Evolutionary conservation across 768 basidiomycete species (phyloP).

Genomic region (Lentinula raphanica): DNA sequence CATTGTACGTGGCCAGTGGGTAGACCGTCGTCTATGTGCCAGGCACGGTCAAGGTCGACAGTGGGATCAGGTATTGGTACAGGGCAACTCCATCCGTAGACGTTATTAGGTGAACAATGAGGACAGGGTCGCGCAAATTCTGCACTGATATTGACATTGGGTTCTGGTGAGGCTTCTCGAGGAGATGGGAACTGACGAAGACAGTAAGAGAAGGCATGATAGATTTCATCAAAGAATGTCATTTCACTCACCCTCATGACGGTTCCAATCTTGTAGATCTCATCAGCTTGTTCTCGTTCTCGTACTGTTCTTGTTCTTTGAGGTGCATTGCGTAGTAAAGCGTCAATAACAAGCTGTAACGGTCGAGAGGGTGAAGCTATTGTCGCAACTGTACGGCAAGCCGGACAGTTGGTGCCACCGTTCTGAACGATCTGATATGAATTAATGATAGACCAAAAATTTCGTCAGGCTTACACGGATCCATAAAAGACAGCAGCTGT

Average conservation of each 20-base stretch:
- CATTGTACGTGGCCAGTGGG: slow-evolving; percentile 80
- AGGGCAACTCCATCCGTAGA: slow-evolving; percentile 78
- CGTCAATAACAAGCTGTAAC: slow-evolving; percentile 67
- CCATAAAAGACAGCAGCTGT: slow-evolving; percentile 79
- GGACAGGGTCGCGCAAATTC: slow-evolving; percentile 78
- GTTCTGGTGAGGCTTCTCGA: slow-evolving; percentile 71
- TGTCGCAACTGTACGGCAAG: slow-evolving; percentile 68
- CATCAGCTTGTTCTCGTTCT: slow-evolving; percentile 79
- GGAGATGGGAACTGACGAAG: slow-evolving; percentile 63
- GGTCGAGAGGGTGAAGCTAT: slow-evolving; percentile 68
- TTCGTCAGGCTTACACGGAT: slow-evolving; percentile 57
- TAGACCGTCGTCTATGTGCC: slow-evolving; percentile 70
- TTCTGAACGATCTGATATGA: slow-evolving; percentile 43
- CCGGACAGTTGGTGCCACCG: slow-evolving; percentile 79
- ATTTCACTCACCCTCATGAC: slow-evolving; percentile 58
- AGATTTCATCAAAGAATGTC: neutral
- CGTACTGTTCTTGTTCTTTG: slow-evolving; percentile 60
- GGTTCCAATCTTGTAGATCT: slow-evolving; percentile 61
- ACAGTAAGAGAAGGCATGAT: neutral
- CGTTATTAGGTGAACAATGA: slow-evolving; percentile 65
- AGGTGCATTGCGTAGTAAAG: slow-evolving; percentile 67
- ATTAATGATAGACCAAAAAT: neutral
- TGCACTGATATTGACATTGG: slow-evolving; percentile 55
- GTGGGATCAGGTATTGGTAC: slow-evolving; percentile 71
- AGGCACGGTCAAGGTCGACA: slow-evolving; percentile 64